Base-by-base conservation (phyloP, 1,284 basidiomycete species). In the Malassezia nana region DNA sequence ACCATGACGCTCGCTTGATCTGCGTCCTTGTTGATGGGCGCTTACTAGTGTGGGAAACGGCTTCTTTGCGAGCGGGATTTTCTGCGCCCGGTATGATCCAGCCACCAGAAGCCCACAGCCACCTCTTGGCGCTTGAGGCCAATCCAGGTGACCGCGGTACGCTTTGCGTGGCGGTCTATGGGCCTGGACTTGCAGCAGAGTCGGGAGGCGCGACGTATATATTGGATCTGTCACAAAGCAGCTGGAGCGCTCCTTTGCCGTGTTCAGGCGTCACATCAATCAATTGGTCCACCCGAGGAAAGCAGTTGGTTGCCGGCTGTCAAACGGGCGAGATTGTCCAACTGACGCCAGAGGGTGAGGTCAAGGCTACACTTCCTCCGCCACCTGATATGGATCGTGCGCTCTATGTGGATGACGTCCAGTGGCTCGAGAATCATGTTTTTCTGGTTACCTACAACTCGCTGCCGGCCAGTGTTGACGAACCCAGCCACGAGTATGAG, bases 231-330 rank as follows among this genome's bases (percentile, higher is more conserved):
- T 54, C 38, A 4, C 41, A 52, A 1, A 66, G 61, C n/a, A 30
- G 49, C 5, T 67, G 65, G 47, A 46, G 49, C 20, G 44, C 60
- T 28, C 51, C 61, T 15, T 52, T 70, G 15, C 48, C 44, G 12
- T 29, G 31, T 4, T 39, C 53, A 15, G 46, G 50, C 3, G 61
- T 62, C 33, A 63, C 63, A 1, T 43, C 59, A 84, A 84, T 84
- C 5, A 81, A 82, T 18, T 89, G 87, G 87, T 89, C 87, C 2
- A 83, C 86, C 2, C 87, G 86, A 69, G 87, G 87, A 41, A 89
- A 88, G 70, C 86, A 88, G 59, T 75, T 89, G 29, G 86, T 85
- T 0, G 79, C 88, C 35, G 87, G 85, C 26, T 75, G 87, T 13
- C 79, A 79, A 54, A 79, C 78, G 16, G 87, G 87, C 3, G 82